A percentile compares a stretch with the other conserved stretches of the same genome.
Conservation (phyloP, 352 stramenopile species). For the Globisporangium nunn region DNA sequence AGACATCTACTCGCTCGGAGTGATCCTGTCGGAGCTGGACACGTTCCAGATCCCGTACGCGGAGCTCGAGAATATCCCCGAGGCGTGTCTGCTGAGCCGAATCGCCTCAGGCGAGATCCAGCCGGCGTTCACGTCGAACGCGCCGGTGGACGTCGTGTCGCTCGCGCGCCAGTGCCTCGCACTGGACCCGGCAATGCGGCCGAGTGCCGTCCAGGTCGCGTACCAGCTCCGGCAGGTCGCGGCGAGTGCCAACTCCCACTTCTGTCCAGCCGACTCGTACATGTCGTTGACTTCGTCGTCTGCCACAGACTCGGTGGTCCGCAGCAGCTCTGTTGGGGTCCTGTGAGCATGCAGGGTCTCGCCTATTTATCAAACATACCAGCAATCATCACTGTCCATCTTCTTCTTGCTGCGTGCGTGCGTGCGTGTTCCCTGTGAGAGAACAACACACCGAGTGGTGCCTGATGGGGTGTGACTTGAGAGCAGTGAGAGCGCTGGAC, state of each 20-base stretch:
- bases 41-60: conserved; percentile 42
- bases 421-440: background rate
- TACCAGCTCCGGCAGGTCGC: conserved; percentile 26
- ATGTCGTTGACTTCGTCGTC: conserved; percentile 5
- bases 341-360: background rate
- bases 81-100: conserved; percentile 33
- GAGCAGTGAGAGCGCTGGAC: background rate
- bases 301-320: background rate
- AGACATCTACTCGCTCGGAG: conserved; percentile 56
- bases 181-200: conserved; percentile 21
- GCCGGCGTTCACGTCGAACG: conserved; percentile 17
- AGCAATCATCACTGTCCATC: background rate
- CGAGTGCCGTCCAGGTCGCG: conserved; percentile 28
- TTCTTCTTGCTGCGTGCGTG: background rate
- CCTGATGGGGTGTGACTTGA: background rate
- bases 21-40: conserved; percentile 51
- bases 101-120: conserved; percentile 22
- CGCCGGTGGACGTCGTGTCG: conserved; percentile 19
- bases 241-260: background rate
- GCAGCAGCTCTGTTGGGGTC: conserved; percentile 2
- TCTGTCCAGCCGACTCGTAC: background rate
- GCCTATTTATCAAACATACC: background rate
- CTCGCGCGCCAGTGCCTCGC: conserved; percentile 33
- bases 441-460: background rate
- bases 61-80: conserved; percentile 20